Evolutionary conservation across 1,139 yeast species (phyloP).

Genomic region (Yamadazyma dendronema): DNA sequence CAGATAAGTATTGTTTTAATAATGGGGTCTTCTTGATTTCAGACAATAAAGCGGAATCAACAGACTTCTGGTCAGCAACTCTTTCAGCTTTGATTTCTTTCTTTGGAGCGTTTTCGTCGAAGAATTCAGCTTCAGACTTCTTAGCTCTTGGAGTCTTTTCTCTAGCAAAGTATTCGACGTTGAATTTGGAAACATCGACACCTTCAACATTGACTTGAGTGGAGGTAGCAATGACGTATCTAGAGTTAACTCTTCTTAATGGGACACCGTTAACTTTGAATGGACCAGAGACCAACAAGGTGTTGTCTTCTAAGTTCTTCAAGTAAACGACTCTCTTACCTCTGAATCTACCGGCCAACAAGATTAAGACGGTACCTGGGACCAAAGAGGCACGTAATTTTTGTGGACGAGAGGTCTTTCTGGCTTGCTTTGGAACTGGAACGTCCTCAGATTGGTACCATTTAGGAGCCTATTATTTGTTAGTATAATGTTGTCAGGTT

Average conservation of each 20-base stretch:
- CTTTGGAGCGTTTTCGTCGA: slow-evolving; percentile 84
- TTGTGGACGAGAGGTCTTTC: slow-evolving; percentile 93
- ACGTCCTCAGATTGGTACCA: slow-evolving; percentile 96
- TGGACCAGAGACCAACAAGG: slow-evolving; percentile 97
- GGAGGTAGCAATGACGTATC: slow-evolving; percentile 99
- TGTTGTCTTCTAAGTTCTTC: slow-evolving; percentile 98
- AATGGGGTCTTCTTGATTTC: slow-evolving; percentile 98
- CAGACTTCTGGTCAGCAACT: slow-evolving; percentile 95
- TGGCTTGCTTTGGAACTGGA: slow-evolving; percentile 79
- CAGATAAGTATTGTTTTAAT: slow-evolving; percentile 95
- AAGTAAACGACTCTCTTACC: slow-evolving; percentile 99
- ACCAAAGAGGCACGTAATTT: slow-evolving; percentile 95
- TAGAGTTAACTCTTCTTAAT: slow-evolving; percentile 97
- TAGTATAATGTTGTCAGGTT: slow-evolving; percentile 32
- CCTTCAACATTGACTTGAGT: slow-evolving; percentile 80
- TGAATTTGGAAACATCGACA: slow-evolving; percentile 89
- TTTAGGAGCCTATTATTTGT: slow-evolving; percentile 72
- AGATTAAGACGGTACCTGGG: slow-evolving; percentile 97
- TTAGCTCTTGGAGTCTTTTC: slow-evolving; percentile 75
- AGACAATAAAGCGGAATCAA: slow-evolving; percentile 90
- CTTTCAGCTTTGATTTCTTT: slow-evolving; percentile 91
- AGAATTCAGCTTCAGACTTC: slow-evolving; percentile 95
- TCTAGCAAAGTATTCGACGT: slow-evolving; percentile 96
- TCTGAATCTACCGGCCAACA: slow-evolving; percentile 99
- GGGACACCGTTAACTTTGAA: slow-evolving; percentile 99